A percentile compares a stretch with the other conserved stretches of the same genome.
phyloP scores from a whole-genome alignment of 139 green algal species.

The Mychonastes homosphaera region DNA sequence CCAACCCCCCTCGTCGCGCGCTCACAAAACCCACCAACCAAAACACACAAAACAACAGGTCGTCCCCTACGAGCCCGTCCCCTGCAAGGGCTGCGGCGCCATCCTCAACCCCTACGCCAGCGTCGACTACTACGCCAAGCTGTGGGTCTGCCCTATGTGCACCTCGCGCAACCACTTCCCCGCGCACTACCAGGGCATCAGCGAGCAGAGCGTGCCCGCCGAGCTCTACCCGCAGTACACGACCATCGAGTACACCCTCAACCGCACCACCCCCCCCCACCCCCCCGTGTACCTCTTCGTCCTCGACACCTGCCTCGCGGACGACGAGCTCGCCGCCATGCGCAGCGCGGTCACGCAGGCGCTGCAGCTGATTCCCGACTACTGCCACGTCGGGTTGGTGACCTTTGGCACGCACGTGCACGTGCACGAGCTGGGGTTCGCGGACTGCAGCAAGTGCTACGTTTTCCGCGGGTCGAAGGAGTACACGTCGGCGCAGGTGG shows the following conservation, averaged over 20 bases:
- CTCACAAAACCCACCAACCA: background rate
- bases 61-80: constrained; percentile 87
- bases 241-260: constrained; percentile 93
- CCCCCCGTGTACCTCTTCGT: constrained; percentile 91
- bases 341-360: constrained; percentile 69
- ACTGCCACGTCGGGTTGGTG: constrained; percentile 64
- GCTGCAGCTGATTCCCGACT: constrained; percentile 57
- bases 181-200: constrained; percentile 84
- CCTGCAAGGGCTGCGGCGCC: constrained; percentile 82
- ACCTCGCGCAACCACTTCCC: constrained; percentile 93
- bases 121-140: constrained; percentile 80
- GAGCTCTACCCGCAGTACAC: constrained; percentile 93
- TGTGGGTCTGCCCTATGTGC: constrained; percentile 97
- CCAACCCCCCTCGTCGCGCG: too few relatives aligned
- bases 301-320: constrained; percentile 82
- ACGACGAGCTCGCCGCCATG: constrained; percentile 80
- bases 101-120: constrained; percentile 89
- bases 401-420: constrained; percentile 95
- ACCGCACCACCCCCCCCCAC: constrained; percentile 31
- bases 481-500: constrained; percentile 51
- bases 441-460: constrained; percentile 78
- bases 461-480: constrained; percentile 92
- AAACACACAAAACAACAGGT: too few relatives aligned
- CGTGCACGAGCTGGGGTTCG: constrained; percentile 94
- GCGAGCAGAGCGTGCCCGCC: constrained; percentile 74